Conservation (phyloP, 2,329 filamentous ascomycete species). For the Emydomyces testavorans region DNA sequence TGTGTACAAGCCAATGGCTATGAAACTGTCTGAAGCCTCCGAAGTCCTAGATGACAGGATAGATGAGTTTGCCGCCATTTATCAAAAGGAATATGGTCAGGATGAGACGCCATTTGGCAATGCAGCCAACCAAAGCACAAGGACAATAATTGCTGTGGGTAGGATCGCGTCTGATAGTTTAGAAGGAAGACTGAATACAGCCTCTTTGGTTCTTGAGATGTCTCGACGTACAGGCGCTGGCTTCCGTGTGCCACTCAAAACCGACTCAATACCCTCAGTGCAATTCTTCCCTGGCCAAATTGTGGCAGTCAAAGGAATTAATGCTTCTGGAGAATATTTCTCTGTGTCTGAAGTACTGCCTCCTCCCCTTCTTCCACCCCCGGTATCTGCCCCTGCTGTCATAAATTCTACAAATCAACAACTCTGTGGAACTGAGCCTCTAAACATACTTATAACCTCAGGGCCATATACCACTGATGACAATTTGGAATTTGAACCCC, state of each 20-base stretch:
- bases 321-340: conserved; percentile 75
- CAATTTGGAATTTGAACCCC: conserved; percentile 78
- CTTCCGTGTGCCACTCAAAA: conserved; percentile 64
- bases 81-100: conserved; percentile 62
- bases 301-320: conserved; percentile 74
- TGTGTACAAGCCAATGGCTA: conserved; percentile 80
- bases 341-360: conserved; percentile 64
- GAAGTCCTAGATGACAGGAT: conserved; percentile 92
- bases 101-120: conserved; percentile 77
- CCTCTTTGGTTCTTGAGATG: conserved; percentile 78
- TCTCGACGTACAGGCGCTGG: conserved; percentile 75
- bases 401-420: conserved; percentile 59
- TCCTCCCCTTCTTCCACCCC: conserved; percentile 60
- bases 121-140: conserved; percentile 71
- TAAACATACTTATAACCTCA: conserved; percentile 66
- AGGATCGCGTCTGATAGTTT: conserved; percentile 75
- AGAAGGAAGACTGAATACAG: conserved; percentile 73
- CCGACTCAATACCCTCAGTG: conserved; percentile 57
- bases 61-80: conserved; percentile 67
- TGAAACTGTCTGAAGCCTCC: conserved; percentile 86
- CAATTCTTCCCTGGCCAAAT: conserved; percentile 93
- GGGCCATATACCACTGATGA: conserved; percentile 90
- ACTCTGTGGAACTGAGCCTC: conserved; percentile 56
- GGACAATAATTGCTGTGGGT: conserved; percentile 79
- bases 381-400: conserved; percentile 55